Evolutionary conservation across 2,329 filamentous ascomycete genomes (phyloP), one percentile per base, ranked within the genome.

Genomic region (Epichloe gansuensis): DNA sequence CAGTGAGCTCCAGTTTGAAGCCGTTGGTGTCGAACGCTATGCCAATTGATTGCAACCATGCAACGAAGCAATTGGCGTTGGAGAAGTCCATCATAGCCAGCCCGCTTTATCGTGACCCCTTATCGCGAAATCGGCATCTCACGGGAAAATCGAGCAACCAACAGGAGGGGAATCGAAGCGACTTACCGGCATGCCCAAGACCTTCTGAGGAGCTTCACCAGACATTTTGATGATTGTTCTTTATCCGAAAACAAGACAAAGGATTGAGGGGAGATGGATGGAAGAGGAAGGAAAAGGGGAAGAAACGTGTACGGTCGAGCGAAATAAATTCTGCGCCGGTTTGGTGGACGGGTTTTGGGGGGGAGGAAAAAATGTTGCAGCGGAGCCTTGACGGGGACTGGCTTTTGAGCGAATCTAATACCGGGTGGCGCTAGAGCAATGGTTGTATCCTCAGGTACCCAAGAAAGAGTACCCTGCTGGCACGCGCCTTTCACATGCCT

Each of bases 111-210:
- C 35, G 54, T 43, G 47, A 43, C 53, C 36, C 49, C 52, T 53
- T 57, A 60, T 61, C 60, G 60, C 60, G 52, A 51, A 55, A 58
- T 61, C 62, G 64, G 59, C 58, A 63, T 63, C 62, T 63, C 56
- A 59, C 51, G 51, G 51, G 51, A 49, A 44, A 47, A 45, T 46
- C 50, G 27, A 43, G 34, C 43, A 17, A 42, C 46, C 12, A 56
- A 23, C 15, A 7, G 21, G 5, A 34, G 17, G 21, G 36, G 53
- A 54, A 44, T 51, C 40, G 50, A 48, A 53, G 36, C 25, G 36
- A 75, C 78, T 76, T 76, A 84, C 80, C 69, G 78, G 78, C 77
- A 84, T 82, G 77, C 81, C 81, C 76, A 82, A 64, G 64, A 84
- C 74, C 69, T 73, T 77, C 61, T 74, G 71, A 65, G 78, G 71